Base-by-base conservation (phyloP, 1,139 yeast species). In the Suhomyces terraborum region DNA sequence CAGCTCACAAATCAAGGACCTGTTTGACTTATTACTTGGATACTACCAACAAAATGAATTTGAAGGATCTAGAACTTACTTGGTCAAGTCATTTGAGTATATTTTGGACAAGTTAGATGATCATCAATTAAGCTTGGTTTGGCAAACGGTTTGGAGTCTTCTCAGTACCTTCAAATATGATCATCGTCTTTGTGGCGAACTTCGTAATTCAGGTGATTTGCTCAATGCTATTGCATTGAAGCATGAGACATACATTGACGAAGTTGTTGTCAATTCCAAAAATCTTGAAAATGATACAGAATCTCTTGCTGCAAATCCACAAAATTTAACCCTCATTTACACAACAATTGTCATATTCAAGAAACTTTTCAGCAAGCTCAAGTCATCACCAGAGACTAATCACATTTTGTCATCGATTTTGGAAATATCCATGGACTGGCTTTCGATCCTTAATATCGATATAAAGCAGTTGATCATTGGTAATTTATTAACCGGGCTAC, bases 401-500 rank as follows among this genome's bases (percentile, higher is more conserved):
- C 36, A 44, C 47, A 33, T 35, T 38, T 40, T 55, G 46, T 36
- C 40, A 2, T 23, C 34, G 7, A 41, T 50, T 18, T 40, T 52
- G 18, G 31, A 19, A 3, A 29, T 36, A 24, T 45, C 47, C 4
- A 36, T 46, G 10, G 37, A 41, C 3, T 50, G 54, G 54, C 34
- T 50, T 19, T 43, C 60, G 20, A 55, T 64, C 25, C 39, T 60
- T 38, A 63, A 67, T 52, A 59, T 66, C 42, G 67, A 71, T 46
- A 57, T 67, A 48, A 79, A 84, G 50, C 85, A 81, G 55, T 69
- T 79, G 16, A 76, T 84, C 2, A 67, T 82, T 31, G 75, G 81
- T 8, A 80, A 84, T 12, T 60, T 84, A 38, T 73, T 81, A 10
- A 74, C 86, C 4, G 82, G 82, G 0, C 64, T 82, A 24, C 85